Evolutionary conservation across 2,329 filamentous ascomycete genomes (phyloP).

Genomic region (Aspergillus eucalypticola): DNA sequence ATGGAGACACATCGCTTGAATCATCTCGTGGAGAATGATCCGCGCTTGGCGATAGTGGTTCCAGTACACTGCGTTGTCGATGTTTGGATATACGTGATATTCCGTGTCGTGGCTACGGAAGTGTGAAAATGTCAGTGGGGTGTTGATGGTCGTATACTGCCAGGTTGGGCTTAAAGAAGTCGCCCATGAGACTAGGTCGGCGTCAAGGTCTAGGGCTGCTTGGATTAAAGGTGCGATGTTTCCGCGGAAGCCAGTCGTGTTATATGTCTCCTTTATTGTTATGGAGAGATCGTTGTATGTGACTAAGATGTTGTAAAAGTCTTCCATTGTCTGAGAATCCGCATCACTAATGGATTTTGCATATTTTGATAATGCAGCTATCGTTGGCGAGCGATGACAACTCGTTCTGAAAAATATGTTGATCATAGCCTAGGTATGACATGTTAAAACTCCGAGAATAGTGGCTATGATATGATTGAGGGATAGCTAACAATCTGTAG

Average conservation of each 20-base stretch:
- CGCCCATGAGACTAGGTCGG: background rate
- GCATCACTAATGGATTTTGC: background rate
- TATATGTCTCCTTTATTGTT: background rate
- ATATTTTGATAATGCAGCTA: background rate
- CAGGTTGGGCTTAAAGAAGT: background rate
- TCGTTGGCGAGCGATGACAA: background rate
- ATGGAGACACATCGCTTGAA: background rate
- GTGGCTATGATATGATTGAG: background rate
- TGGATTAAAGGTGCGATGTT: background rate
- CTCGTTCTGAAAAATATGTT: background rate
- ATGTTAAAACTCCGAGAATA: background rate
- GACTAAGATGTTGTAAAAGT: background rate
- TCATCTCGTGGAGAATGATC: constrained; percentile 7
- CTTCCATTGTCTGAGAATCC: background rate
- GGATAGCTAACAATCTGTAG: constrained; percentile 10
- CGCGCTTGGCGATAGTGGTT: constrained; percentile 6
- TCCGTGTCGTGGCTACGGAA: background rate
- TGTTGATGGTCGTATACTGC: background rate
- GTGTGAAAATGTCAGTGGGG: background rate
- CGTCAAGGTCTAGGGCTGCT: background rate
- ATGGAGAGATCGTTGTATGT: background rate
- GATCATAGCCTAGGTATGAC: background rate
- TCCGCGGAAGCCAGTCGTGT: no score
- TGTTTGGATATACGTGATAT: constrained; percentile 1
- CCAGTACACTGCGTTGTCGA: background rate